Percentiles rank a stretch among this genome's conserved stretches.
Conservation (phyloP, 768 basidiomycete species). For the Asterophora lycoperdoides region DNA sequence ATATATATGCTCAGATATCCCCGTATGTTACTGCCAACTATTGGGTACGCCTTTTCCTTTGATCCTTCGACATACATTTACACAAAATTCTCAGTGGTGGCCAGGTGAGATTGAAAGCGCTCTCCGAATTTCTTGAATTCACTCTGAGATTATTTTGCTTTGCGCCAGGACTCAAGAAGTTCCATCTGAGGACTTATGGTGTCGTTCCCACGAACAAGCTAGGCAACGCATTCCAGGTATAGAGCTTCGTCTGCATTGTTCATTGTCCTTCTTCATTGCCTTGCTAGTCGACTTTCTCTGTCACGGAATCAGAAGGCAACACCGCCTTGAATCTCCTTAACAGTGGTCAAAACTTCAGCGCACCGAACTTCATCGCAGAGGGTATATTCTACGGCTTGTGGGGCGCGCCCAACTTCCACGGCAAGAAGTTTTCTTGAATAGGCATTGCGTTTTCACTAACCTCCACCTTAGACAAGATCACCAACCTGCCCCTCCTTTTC, state of each 20-base stretch:
- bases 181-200: constrained; percentile 33
- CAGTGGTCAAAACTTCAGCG: constrained; percentile 29
- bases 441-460: neutral
- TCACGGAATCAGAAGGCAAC: constrained; percentile 27
- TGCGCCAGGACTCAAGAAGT: constrained; percentile 28
- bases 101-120: constrained; percentile 21
- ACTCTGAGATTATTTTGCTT: neutral
- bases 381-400: constrained; percentile 29
- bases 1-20: constrained; percentile 28
- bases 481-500: constrained; percentile 25
- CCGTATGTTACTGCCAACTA: constrained; percentile 37
- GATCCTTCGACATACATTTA: neutral
- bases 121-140: neutral
- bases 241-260: neutral
- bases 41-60: constrained; percentile 26
- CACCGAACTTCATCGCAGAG: constrained; percentile 29
- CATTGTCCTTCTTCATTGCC: neutral
- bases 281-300: constrained; percentile 31
- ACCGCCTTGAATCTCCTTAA: constrained; percentile 27
- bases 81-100: constrained; percentile 27
- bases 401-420: constrained; percentile 33
- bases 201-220: constrained; percentile 23
- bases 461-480: constrained; percentile 22
- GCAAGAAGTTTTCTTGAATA: constrained; percentile 15
- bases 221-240: constrained; percentile 34